Conservation (phyloP, 176 grass and related monocot genomes). For the Zoysia japonica region DNA sequence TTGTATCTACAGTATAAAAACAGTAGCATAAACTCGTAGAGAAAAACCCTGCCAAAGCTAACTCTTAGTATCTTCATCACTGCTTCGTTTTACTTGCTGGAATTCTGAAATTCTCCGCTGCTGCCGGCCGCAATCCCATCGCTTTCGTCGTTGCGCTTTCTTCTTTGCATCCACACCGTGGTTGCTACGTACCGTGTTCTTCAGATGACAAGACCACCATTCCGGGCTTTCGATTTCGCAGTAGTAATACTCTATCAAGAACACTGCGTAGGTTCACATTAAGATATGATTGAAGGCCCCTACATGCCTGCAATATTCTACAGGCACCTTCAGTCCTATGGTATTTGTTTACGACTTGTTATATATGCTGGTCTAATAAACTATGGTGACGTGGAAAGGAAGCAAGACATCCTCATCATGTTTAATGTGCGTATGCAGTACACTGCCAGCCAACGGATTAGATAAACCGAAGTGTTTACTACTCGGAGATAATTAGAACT, state of each 20-base stretch:
- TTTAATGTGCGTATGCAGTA: not conserved
- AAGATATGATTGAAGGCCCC: too few species aligned
- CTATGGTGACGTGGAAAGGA: slow-evolving; percentile 20
- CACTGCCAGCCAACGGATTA: not conserved
- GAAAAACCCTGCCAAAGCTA: too few species aligned
- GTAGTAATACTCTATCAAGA: not conserved
- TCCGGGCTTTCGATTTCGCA: slow-evolving; percentile 33
- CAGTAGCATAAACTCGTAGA: too few species aligned
- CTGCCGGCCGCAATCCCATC: too few species aligned
- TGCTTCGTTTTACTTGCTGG: too few species aligned
- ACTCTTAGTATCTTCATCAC: too few species aligned
- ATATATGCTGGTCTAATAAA: not conserved
- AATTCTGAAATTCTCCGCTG: too few species aligned
- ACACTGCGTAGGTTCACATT: not conserved
- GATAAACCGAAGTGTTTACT: too few species aligned
- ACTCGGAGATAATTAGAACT: not conserved
- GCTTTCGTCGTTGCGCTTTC: not conserved
- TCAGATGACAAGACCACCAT: slow-evolving; percentile 2
- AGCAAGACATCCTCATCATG: slow-evolving; percentile 31
- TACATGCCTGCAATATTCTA: slow-evolving; percentile 26
- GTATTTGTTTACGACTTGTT: slow-evolving; percentile 18
- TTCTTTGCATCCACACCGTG: not conserved
- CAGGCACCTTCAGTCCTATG: not conserved
- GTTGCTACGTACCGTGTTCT: not conserved
- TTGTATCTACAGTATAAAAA: too few species aligned